A percentile compares a stretch with the other conserved stretches of the same genome.
Evolutionary conservation across 2,329 filamentous ascomycete genomes (phyloP).

Genomic region (Alternaria solani): DNA sequence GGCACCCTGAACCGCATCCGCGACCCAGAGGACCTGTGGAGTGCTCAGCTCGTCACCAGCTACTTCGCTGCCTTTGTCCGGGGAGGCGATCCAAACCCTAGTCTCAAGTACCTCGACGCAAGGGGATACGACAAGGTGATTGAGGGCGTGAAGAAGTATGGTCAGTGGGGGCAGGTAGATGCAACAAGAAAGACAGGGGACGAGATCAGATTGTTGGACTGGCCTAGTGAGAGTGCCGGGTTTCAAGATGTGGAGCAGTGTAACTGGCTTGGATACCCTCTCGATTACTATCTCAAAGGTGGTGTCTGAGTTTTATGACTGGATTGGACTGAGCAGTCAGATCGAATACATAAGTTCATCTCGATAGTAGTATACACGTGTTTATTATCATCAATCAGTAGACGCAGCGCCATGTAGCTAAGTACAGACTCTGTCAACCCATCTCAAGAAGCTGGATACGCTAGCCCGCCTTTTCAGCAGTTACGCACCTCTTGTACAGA

Average conservation of each 20-base stretch:
- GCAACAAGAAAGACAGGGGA: conserved; percentile 42
- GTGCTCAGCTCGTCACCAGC: conserved; percentile 55
- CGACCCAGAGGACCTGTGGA: conserved; percentile 60
- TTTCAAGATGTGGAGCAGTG: conserved; percentile 64
- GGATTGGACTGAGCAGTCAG: not conserved
- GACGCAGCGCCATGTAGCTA: too few relatives aligned
- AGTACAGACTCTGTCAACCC: too few relatives aligned
- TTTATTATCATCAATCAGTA: not conserved
- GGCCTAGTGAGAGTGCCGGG: conserved; percentile 53
- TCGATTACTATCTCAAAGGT: conserved; percentile 46
- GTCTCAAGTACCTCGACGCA: conserved; percentile 54
- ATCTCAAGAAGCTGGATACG: too few relatives aligned
- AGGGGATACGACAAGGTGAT: conserved; percentile 58
- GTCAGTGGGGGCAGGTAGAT: conserved; percentile 44
- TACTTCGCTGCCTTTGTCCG: conserved; percentile 63
- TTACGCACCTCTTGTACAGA: too few relatives aligned
- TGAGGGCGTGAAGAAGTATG: conserved; percentile 52
- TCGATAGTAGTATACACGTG: not conserved
- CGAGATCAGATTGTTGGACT: conserved; percentile 56
- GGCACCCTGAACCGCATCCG: conserved; percentile 60
- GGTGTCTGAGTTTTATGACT: conserved; percentile 16
- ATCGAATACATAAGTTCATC: not conserved
- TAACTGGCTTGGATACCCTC: conserved; percentile 44
- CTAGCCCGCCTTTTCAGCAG: too few relatives aligned
- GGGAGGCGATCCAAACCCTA: conserved; percentile 61